Conservation (phyloP, 2,329 filamentous ascomycete genomes). For the Arthrobotrys sphaeroides region DNA sequence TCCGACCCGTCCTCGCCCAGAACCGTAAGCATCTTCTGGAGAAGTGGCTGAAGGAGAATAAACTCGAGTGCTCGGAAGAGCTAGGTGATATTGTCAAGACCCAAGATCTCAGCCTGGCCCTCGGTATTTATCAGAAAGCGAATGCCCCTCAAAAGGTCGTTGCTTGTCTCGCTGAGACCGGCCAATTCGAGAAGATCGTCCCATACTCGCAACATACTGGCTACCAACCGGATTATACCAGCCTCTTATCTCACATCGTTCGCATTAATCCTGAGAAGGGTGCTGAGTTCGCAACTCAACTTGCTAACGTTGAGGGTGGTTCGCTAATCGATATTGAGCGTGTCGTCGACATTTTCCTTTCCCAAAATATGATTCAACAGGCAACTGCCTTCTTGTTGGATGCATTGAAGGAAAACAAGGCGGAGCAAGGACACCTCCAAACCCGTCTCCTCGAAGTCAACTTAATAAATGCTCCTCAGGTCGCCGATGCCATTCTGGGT, state of each 20-base stretch:
- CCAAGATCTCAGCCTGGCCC: slow-evolving; percentile 86
- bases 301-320: slow-evolving; percentile 88
- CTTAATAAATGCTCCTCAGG: slow-evolving; percentile 91
- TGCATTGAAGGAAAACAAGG: slow-evolving; percentile 91
- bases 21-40: slow-evolving; percentile 94
- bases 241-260: slow-evolving; percentile 89
- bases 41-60: slow-evolving; percentile 97
- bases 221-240: slow-evolving; percentile 95
- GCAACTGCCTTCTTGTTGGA: slow-evolving; percentile 98
- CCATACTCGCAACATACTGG: slow-evolving; percentile 85
- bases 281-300: slow-evolving; percentile 88
- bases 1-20: slow-evolving; percentile 89
- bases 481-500: slow-evolving; percentile 94
- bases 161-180: slow-evolving; percentile 91
- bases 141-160: slow-evolving; percentile 94
- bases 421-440: slow-evolving; percentile 91
- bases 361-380: slow-evolving; percentile 96
- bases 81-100: slow-evolving; percentile 91
- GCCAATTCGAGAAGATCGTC: slow-evolving; percentile 96
- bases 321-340: slow-evolving; percentile 91
- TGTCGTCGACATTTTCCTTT: slow-evolving; percentile 97
- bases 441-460: slow-evolving; percentile 98
- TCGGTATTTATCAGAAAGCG: slow-evolving; percentile 89
- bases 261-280: slow-evolving; percentile 92
- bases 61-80: slow-evolving; percentile 94